Evolutionary conservation across 2,329 filamentous ascomycete genomes (phyloP), one percentile per base, ranked within the genome.

Genomic region (Fonsecaea pedrosoi): DNA sequence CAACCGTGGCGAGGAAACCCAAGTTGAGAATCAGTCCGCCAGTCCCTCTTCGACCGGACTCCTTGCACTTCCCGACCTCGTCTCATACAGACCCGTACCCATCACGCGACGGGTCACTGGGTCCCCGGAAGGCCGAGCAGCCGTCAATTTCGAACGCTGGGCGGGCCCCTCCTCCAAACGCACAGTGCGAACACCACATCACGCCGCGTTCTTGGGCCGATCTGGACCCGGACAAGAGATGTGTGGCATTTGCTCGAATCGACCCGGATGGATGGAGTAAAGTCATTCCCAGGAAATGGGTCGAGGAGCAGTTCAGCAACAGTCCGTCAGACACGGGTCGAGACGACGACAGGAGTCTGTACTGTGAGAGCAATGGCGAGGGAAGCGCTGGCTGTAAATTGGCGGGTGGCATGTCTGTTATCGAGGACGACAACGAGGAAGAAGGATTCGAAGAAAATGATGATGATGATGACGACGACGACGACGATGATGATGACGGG

Each of bases 21-120:
- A 67, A 50, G 32, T n/a, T 35, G 32, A 53, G 32, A 53, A 40
- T 42, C 48, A 54, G 53, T 35, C 65, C 65, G 2, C 65, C 65
- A 2, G 32, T 67, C 7, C 65, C 65, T 32, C 42, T 25, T 4
- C 58, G 61, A 25, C 65, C 65, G 5, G 53, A 57, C 32, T 32
- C 53, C n/a, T 25, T 45, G 18, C 25, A 37, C 12, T 15, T 32
- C 12, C 34, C 25, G 25, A 32, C 4, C 13, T 3, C 32, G 68
- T 97, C 88, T 74, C 98, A 98, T 76, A 96, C 89, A 80, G 96
- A 96, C 13, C 15, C 48, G 21, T 30, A 34, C 34, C 40, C 5
- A 18, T 4, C 18, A n/a, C 40, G 30, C 10, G 25, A 37, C 34
- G 30, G n/a, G 10, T 15, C 18, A 12, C 1, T 13, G 35, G 6